Evolutionary conservation across 345 rosid species (phyloP).

Genomic region (Anastatica hierochuntica): DNA sequence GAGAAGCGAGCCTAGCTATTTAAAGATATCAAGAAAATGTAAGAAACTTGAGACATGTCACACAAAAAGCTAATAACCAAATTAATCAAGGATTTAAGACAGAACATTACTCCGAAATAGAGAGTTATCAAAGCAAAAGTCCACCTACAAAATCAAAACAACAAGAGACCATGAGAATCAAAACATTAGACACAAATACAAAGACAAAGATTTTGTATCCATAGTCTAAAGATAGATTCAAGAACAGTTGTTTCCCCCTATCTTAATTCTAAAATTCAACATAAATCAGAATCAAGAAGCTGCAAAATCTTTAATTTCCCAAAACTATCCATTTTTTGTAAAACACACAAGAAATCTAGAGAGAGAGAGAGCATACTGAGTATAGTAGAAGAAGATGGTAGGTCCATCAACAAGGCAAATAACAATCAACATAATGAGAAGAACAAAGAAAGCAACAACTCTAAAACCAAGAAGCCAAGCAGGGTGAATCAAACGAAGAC

Average conservation of each 20-base stretch:
- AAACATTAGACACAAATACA: neutral
- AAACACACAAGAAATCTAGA: too few relatives aligned
- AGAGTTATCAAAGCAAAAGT: slow-evolving; percentile 62
- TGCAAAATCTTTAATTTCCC: too few relatives aligned
- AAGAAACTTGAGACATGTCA: slow-evolving; percentile 16
- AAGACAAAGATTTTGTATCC: neutral
- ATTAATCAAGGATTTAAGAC: neutral
- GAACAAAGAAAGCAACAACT: slow-evolving; percentile 53
- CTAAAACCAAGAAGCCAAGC: slow-evolving; percentile 88
- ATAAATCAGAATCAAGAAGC: too few relatives aligned
- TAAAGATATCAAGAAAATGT: neutral
- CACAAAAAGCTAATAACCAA: neutral
- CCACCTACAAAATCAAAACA: slow-evolving; percentile 59
- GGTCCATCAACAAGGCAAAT: slow-evolving; percentile 49
- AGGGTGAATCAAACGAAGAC: slow-evolving; percentile 75
- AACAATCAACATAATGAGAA: slow-evolving; percentile 40
- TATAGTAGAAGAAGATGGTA: slow-evolving; percentile 83
- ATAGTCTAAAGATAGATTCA: neutral
- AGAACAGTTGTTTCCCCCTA: too few relatives aligned
- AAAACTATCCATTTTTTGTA: too few relatives aligned
- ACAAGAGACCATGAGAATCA: too few relatives aligned
- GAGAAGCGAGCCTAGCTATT: slow-evolving; percentile 66
- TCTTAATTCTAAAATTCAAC: too few relatives aligned
- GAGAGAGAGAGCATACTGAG: slow-evolving; percentile 53
- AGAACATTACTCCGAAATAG: slow-evolving; percentile 68